Evolutionary conservation across 306 rosid genomes (phyloP).

Genomic region (Trifolium repens): DNA sequence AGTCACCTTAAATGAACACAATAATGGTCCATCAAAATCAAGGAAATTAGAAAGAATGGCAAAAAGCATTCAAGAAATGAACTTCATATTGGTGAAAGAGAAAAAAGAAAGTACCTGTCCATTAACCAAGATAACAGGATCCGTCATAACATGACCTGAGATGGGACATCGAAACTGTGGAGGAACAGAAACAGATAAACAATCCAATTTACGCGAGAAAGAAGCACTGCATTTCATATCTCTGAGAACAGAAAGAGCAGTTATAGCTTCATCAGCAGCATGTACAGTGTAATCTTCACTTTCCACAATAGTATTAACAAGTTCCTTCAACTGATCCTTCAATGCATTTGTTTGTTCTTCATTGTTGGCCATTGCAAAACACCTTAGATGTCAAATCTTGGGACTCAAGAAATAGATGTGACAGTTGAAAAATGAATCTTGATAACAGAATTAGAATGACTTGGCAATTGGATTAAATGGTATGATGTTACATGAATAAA

Average conservation of each 20-base stretch:
- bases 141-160: slow-evolving; percentile 60
- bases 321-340: slow-evolving; percentile 56
- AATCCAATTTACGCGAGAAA: slow-evolving; percentile 35
- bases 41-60: background rate
- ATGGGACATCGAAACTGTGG: slow-evolving; percentile 74
- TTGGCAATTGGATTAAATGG: background rate
- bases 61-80: background rate
- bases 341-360: slow-evolving; percentile 15
- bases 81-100: background rate
- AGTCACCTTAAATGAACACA: background rate
- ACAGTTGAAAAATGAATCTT: background rate
- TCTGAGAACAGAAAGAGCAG: slow-evolving; percentile 55
- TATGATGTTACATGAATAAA: no score
- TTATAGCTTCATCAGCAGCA: slow-evolving; percentile 58
- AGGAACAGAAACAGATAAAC: slow-evolving; percentile 45
- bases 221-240: slow-evolving; percentile 37
- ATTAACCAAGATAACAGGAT: slow-evolving; percentile 77
- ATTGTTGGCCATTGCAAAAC: slow-evolving; percentile 13
- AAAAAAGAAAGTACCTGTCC: slow-evolving; percentile 58
- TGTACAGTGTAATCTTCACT: slow-evolving; percentile 47
- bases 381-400: background rate
- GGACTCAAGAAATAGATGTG: background rate
- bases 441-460: background rate
- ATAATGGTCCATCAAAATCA: background rate
- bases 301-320: slow-evolving; percentile 55